A percentile compares a stretch with the other conserved stretches of the same genome.
Conservation (phyloP, 345 rosid species). For the Theobroma cacao region DNA sequence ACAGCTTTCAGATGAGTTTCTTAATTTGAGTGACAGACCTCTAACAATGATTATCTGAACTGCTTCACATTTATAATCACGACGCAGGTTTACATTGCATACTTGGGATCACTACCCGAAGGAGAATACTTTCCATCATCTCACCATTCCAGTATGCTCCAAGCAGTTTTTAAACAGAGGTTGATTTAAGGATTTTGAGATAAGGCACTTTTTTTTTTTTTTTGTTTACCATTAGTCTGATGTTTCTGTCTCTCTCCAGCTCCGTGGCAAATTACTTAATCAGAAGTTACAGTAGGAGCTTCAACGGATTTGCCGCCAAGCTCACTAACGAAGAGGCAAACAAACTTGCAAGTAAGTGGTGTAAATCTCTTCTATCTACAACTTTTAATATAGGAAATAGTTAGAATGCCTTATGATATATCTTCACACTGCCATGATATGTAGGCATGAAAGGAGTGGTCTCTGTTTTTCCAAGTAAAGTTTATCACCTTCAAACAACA, state of each 20-base stretch:
- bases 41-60: background rate
- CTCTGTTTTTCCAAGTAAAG: slow-evolving; percentile 21
- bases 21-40: background rate
- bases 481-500: slow-evolving; percentile 25
- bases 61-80: background rate
- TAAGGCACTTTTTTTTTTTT: background rate
- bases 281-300: slow-evolving; percentile 56
- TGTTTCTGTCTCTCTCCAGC: slow-evolving; percentile 11
- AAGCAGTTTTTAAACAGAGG: slow-evolving; percentile 26
- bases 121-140: slow-evolving; percentile 24
- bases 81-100: slow-evolving; percentile 36
- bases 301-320: slow-evolving; percentile 57
- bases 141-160: slow-evolving; percentile 34
- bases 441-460: slow-evolving; percentile 29
- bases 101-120: slow-evolving; percentile 43
- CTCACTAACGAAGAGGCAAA: slow-evolving; percentile 43
- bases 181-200: slow-evolving; percentile 7
- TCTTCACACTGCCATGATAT: background rate
- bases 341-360: slow-evolving; percentile 39
- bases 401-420: too few species aligned
- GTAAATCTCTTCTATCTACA: background rate
- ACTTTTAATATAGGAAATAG: background rate
- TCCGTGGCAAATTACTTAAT: slow-evolving; percentile 28
- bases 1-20: background rate
- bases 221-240: background rate